Conservation (phyloP, 176 grass and related monocot genomes). For the Oryza meridionalis region DNA sequence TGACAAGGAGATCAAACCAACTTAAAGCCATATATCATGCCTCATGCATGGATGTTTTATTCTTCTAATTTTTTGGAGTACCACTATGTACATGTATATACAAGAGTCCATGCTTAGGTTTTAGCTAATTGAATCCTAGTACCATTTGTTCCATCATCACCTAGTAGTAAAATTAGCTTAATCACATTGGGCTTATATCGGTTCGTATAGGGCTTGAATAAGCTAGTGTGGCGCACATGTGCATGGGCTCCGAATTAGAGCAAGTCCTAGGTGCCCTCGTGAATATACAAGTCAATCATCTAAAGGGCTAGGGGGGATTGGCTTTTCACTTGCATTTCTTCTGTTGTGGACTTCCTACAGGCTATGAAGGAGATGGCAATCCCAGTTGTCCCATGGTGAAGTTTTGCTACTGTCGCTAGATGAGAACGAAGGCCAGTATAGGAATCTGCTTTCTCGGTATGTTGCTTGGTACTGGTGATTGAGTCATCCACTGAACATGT, state of each 20-base stretch:
- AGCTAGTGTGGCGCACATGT: background rate
- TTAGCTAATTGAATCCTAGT: background rate
- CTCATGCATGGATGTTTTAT: background rate
- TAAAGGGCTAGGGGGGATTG: background rate
- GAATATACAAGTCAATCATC: background rate
- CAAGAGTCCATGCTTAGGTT: background rate
- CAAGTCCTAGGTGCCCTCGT: background rate
- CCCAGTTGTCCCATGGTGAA: background rate
- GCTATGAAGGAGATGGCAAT: background rate
- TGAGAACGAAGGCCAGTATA: background rate
- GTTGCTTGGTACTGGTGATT: background rate
- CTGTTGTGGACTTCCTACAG: background rate
- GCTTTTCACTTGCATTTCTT: background rate
- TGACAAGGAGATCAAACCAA: background rate
- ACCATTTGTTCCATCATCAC: background rate
- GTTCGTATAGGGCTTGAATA: background rate
- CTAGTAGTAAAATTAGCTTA: background rate
- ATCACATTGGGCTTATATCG: background rate
- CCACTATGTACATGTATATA: background rate
- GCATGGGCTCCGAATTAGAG: background rate
- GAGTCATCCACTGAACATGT: background rate
- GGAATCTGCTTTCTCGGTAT: background rate
- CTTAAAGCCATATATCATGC: background rate
- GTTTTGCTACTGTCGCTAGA: background rate
- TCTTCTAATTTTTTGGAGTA: background rate